phyloP scores from a whole-genome alignment of 805 yeast species.

The Nakazawaea wyomingensis region DNA sequence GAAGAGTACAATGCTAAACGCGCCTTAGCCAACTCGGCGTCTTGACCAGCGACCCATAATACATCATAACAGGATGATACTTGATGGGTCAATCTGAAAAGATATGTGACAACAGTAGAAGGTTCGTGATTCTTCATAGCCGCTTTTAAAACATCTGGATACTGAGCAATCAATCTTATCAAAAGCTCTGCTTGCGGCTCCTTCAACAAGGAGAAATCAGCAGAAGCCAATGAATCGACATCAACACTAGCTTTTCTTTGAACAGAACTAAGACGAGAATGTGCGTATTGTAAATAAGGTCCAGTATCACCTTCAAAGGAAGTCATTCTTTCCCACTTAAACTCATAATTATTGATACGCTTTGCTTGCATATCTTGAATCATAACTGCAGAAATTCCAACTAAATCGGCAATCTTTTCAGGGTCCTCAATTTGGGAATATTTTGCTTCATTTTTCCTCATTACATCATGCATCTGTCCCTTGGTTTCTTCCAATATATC shows the following conservation, averaged over 20 bases:
- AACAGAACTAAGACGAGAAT: conserved; percentile 91
- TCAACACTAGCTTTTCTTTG: conserved; percentile 73
- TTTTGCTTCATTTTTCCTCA: conserved; percentile 87
- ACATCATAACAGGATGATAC: conserved; percentile 95
- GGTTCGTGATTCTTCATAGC: conserved; percentile 88
- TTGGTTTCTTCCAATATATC: conserved; percentile 89
- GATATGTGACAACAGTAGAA: conserved; percentile 86
- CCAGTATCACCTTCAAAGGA: conserved; percentile 99
- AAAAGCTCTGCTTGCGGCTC: conserved; percentile 41
- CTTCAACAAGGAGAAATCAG: conserved; percentile 24
- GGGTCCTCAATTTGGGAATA: conserved; percentile 92
- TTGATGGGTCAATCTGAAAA: conserved; percentile 87
- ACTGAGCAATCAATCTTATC: conserved; percentile 76
- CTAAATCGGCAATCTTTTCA: conserved; percentile 88
- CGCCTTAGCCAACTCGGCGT: conserved; percentile 77
- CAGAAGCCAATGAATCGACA: conserved; percentile 20
- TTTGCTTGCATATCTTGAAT: conserved; percentile 98
- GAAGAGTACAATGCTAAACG: conserved; percentile 87
- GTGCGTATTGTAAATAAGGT: conserved; percentile 97
- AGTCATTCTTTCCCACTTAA: conserved; percentile 97
- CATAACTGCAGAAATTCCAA: conserved; percentile 97
- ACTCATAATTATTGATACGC: conserved; percentile 92
- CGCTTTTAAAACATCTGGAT: conserved; percentile 83
- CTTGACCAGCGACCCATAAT: conserved; percentile 96
- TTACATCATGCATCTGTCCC: conserved; percentile 92